Base-by-base conservation (phyloP, 768 basidiomycete species). In the Lentinula guzmanii region DNA sequence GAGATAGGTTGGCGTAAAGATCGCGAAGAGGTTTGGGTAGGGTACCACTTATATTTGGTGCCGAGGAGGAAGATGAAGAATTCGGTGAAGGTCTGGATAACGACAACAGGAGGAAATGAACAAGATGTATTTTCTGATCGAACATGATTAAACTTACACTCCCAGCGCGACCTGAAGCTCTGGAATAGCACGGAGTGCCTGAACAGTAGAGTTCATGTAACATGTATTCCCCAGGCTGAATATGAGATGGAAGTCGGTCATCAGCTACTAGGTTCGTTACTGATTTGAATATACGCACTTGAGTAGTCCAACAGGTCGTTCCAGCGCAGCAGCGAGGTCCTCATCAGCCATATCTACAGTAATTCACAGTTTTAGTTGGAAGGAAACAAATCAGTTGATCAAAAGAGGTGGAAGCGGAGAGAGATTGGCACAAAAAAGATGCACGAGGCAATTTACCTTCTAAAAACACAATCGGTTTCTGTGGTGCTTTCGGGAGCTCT, bases 131-230 rank as follows among this genome's bases (percentile, higher is more conserved):
- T 39, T 13, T 39, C 37, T 8, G 37, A 13, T 13, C 13, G 9
- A 8, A 39, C 52, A 48, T 37, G 45, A n/a, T 24, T 33, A n/a
- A 28, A 72, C 83, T 65, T 69, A 89, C 84, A 75, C 73, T 67
- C 72, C 72, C 21, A 98, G 79, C 0, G 92, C 90, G 1, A 79
- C 70, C 68, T 90, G 88, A 4, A 99, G 82, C 67, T 97, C 94
- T 2, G 95, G 95, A 54, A 99, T 89, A 3, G 91, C 86, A 24
- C 93, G 90, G 64, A 99, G 82, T n/a, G 91, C 88, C 76, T 99
- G 97, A 1, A 98, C 78, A 1, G 92, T 93, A 1, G 97, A 86
- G 70, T 96, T 98, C 89, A 98, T 93, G 75, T 99, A 99, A 69
- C 96, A 98, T 0, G 95, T 98, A 70, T 98, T 98, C 39, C 96